Evolutionary conservation across 2,329 filamentous ascomycete species (phyloP).

Genomic region (Phialophora macrospora): DNA sequence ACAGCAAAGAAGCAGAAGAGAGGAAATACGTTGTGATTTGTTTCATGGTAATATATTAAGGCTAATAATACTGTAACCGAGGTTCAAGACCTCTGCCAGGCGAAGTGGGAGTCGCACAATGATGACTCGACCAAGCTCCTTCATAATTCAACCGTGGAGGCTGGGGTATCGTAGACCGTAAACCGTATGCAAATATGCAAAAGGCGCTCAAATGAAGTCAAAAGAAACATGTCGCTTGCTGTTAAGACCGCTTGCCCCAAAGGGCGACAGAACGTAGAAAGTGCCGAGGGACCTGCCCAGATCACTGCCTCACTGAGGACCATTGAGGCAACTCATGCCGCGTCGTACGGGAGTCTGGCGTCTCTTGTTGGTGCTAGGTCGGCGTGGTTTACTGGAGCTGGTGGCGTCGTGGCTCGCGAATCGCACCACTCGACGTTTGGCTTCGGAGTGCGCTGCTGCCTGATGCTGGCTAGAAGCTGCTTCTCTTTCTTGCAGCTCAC

Average conservation of each 20-base stretch:
- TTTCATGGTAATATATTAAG: constrained; percentile 17
- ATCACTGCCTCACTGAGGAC: constrained; percentile 28
- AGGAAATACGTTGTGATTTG: background rate
- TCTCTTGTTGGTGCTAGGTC: constrained; percentile 30
- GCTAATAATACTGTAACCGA: constrained; percentile 21
- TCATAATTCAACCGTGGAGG: constrained; percentile 19
- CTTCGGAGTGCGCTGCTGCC: constrained; percentile 22
- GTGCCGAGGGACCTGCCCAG: constrained; percentile 24
- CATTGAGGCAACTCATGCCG: constrained; percentile 28
- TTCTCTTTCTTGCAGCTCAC: constrained; percentile 38
- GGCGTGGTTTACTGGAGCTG: constrained; percentile 30
- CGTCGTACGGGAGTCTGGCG: constrained; percentile 27
- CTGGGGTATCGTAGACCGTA: constrained; percentile 30
- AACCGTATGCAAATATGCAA: constrained; percentile 20
- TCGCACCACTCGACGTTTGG: constrained; percentile 35
- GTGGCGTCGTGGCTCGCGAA: constrained; percentile 28
- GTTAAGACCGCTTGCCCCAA: constrained; percentile 6
- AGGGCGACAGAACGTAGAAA: constrained; percentile 5
- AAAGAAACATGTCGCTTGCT: constrained; percentile 6
- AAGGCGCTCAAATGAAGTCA: constrained; percentile 14
- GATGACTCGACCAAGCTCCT: constrained; percentile 15
- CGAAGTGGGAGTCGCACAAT: constrained; percentile 13
- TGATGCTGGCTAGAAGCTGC: constrained; percentile 27
- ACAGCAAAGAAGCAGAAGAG: background rate
- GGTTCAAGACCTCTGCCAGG: background rate